phyloP scores from a whole-genome alignment of 306 rosid genomes.

The Boehmeria nivea region DNA sequence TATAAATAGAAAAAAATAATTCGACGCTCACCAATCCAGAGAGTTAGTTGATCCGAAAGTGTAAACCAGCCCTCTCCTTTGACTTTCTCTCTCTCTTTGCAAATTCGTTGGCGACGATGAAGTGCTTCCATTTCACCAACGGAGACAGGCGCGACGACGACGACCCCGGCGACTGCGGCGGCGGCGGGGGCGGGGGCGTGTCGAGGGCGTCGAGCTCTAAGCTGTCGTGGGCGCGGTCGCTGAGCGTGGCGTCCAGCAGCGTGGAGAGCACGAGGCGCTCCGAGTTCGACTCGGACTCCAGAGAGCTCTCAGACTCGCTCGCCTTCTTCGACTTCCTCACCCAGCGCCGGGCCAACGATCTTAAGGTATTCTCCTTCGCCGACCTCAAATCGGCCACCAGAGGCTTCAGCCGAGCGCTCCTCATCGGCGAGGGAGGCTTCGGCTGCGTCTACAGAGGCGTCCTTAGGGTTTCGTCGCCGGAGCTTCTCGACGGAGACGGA shows the following conservation, averaged over 20 bases:
- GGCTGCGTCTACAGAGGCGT: constrained; percentile 78
- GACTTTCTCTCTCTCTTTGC: constrained; percentile 19
- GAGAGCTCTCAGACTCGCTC: constrained; percentile 53
- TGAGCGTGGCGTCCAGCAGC: constrained; percentile 75
- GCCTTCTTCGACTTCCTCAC: constrained; percentile 52
- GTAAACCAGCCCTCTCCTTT: not conserved
- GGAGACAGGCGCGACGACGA: constrained; percentile 47
- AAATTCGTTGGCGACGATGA: constrained; percentile 24
- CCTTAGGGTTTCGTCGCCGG: constrained; percentile 17
- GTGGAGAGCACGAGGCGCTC: constrained; percentile 54
- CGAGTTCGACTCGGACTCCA: constrained; percentile 53
- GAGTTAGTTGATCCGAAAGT: constrained; percentile 7
- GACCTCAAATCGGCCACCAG: constrained; percentile 76
- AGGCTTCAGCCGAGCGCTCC: constrained; percentile 57
- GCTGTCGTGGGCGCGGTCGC: constrained; percentile 88
- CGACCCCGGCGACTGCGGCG: constrained; percentile 30
- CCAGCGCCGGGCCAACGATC: constrained; percentile 66
- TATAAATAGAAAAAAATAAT: not conserved
- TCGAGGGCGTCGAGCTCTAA: constrained; percentile 44
- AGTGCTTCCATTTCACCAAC: constrained; percentile 82
- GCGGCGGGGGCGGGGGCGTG: constrained; percentile 31
- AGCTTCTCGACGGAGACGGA: constrained; percentile 1
- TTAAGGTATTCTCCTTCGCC: constrained; percentile 61
- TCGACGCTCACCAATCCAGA: not conserved
- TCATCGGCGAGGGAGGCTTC: constrained; percentile 93